Evolutionary conservation across 495 filamentous ascomycete genomes (phyloP).

Genomic region (Lophium mytilinum): DNA sequence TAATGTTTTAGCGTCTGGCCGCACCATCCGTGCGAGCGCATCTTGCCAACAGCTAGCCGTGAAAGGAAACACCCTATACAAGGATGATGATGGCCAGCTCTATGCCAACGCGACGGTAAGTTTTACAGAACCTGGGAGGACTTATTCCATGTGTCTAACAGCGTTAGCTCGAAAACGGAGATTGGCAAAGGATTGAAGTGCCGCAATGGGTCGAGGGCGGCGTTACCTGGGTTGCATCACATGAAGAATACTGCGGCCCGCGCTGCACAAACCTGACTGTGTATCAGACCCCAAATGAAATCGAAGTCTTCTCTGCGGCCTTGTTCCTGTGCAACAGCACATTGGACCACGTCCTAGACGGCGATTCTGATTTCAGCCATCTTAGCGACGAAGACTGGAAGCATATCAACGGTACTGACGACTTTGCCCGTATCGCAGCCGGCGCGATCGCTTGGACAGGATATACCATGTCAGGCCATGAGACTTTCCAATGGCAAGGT

Average conservation of each 20-base stretch:
- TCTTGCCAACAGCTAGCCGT: conserved; percentile 3
- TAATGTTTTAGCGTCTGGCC: conserved; percentile 3
- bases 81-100: too few relatives aligned
- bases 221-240: conserved; percentile 13
- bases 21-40: conserved; percentile 5
- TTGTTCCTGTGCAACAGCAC: conserved; percentile 18
- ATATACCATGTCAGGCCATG: conserved; percentile 1
- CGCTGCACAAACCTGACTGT: conserved; percentile 26
- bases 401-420: conserved; percentile 18
- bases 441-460: conserved; percentile 23
- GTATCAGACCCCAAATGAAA: conserved; percentile 8
- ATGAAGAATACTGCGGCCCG: conserved; percentile 8
- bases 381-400: conserved; percentile 4
- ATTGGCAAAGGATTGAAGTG: not conserved
- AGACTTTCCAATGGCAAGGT: not conserved
- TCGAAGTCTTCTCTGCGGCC: conserved; percentile 1
- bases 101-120: not conserved
- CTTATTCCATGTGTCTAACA: not conserved
- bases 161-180: not conserved
- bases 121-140: not conserved
- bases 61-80: too few relatives aligned
- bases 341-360: conserved; percentile 4
- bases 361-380: conserved; percentile 8
- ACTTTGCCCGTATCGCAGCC: conserved; percentile 16
- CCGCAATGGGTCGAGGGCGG: conserved; percentile 1